Conservation (phyloP, 495 filamentous ascomycete species). For the Emericellopsis terricola region DNA sequence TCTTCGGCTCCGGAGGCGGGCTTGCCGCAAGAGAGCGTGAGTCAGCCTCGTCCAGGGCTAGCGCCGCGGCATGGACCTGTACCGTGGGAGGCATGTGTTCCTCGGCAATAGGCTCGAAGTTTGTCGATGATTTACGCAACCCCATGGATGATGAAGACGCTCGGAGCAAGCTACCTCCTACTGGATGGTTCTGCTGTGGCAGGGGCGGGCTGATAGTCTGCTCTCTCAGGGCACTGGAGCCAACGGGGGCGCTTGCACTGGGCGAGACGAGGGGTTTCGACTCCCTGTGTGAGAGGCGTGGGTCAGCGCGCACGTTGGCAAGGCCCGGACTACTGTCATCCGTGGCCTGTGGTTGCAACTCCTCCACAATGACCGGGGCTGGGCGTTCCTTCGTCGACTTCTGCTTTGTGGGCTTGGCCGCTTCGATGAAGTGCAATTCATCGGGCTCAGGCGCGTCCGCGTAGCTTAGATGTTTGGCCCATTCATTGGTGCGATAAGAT, state of each 20-base stretch:
- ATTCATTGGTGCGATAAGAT: conserved; percentile 86
- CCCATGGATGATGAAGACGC: not conserved
- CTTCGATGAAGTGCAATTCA: conserved; percentile 24
- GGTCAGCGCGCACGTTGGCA: conserved; percentile 14
- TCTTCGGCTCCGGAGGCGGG: conserved; percentile 16
- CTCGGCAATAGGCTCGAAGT: conserved; percentile 1
- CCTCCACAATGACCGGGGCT: conserved; percentile 43
- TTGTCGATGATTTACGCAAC: not conserved
- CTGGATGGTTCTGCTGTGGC: too few species aligned
- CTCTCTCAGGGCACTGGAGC: too few species aligned
- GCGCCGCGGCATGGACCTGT: not conserved
- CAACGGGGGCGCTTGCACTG: not conserved
- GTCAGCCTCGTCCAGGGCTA: not conserved
- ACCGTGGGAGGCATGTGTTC: not conserved
- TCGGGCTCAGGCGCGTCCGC: conserved; percentile 67
- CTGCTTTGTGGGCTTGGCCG: conserved; percentile 6
- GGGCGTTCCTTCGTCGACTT: conserved; percentile 25
- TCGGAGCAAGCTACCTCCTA: too few species aligned
- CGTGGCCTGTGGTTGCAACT: conserved; percentile 48
- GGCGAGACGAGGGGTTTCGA: not conserved
- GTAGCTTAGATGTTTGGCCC: conserved; percentile 73
- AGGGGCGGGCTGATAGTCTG: not conserved
- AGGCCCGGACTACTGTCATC: conserved; percentile 26
- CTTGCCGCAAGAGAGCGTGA: not conserved
- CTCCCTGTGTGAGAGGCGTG: conserved; percentile 11